These are phyloP conservation scores for Candida manassasensis DNA, from an alignment of 805 yeast genomes.

Conservation along the genomic window DNA sequence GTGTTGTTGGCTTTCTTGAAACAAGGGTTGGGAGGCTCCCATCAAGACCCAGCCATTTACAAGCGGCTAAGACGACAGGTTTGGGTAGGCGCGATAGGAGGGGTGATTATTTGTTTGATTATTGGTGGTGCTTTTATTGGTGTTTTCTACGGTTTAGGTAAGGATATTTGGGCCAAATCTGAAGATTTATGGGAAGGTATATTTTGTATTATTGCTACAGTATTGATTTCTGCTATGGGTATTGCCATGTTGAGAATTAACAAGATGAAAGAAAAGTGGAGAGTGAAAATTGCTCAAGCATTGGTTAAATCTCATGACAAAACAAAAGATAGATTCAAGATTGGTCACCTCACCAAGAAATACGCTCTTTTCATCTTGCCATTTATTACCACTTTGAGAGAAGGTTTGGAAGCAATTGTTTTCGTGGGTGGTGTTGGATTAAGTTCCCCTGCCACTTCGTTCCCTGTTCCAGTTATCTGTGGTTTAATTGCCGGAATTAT, in stretches of 20 bases:
- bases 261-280: slow-evolving; percentile 97
- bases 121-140: slow-evolving; percentile 95
- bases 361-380: slow-evolving; percentile 90
- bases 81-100: slow-evolving; percentile 76
- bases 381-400: slow-evolving; percentile 86
- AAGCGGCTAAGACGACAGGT: slow-evolving; percentile 70
- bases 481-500: slow-evolving; percentile 77
- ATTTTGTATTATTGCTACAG: slow-evolving; percentile 83
- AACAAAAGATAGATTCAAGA: slow-evolving; percentile 42
- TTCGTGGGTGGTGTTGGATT: slow-evolving; percentile 45
- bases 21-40: slow-evolving; percentile 68
- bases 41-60: slow-evolving; percentile 49
- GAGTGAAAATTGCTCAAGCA: slow-evolving; percentile 87
- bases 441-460: slow-evolving; percentile 43
- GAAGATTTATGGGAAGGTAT: slow-evolving; percentile 98
- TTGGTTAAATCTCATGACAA: slow-evolving; percentile 54
- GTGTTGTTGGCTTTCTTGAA: slow-evolving; percentile 87
- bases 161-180: slow-evolving; percentile 78
- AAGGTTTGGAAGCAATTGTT: slow-evolving; percentile 65
- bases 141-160: slow-evolving; percentile 75
- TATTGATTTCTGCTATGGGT: slow-evolving; percentile 91
- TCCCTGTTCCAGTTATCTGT: slow-evolving; percentile 88
- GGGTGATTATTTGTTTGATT: slow-evolving; percentile 72
- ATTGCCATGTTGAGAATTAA: slow-evolving; percentile 92
- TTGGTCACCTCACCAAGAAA: slow-evolving; percentile 45